Evolutionary conservation across 371 early-diverging fungal genomes (phyloP), one percentile per base, ranked within the genome.

Genomic region (Enterospora canceri): DNA sequence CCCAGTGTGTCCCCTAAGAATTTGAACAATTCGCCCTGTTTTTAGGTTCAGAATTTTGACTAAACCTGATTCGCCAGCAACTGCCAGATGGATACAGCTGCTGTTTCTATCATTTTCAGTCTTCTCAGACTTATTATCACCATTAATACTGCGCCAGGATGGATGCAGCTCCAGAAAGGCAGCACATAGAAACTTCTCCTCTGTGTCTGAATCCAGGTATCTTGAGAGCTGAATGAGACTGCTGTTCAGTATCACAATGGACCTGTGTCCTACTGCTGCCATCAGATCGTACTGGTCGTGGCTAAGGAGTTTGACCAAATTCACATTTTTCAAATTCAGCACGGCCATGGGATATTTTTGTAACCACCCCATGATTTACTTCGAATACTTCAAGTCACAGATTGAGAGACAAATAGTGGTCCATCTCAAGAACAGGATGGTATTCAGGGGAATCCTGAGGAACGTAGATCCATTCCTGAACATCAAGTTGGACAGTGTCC

Each of bases 381-480:
- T 94, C 82, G 92, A 93, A 34, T 94, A 93, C 78, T 95, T 97
- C 83, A 93, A 93, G 79, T 93, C 94, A 0, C 84, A 93, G 28
- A 88, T 94, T n/a, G 91, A 92, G 30, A 87, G 91, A 70, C 80
- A 85, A 59, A 92, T 97, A 1, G 89, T 88, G 1, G 88, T 97
- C n/a, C 92, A 92, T 81, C 84, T 95, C 71, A 97, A 97, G 79
- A 94, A 95, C 77, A 94, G 92, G 79, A 75, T 97, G 56, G 85
- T 86, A 23, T 88, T 97, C 65, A 84, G 83, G 24, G 97, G 96
- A 18, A 86, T 84, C 18, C 83, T 97, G 28, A 88, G 87, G 31
- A 91, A 91, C 1, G 93, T 95, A 12, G 97, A 97, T 83, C 94
- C 92, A 78, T 97, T 90, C 78, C 83, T 97, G 65, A 95, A 95